These are phyloP conservation scores for Marasmius tenuissimus DNA, from an alignment of 1,284 basidiomycete genomes.

Conservation along the genomic window DNA sequence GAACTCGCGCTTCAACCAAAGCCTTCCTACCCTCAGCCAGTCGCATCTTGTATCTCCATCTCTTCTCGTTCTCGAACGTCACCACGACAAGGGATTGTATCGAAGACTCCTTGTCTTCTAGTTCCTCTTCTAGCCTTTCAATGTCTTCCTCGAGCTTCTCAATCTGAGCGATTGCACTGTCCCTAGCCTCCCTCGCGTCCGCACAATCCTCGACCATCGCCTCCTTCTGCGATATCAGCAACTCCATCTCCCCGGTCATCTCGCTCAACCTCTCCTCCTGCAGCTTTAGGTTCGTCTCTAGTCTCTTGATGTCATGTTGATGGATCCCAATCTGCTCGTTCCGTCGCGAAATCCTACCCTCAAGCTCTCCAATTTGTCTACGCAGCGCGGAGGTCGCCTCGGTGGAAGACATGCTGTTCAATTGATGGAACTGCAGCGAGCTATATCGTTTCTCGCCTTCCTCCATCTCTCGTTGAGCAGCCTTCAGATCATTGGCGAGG, in stretches of 20 bases:
- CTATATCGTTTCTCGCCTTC: slow-evolving; percentile 59
- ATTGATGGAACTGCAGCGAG: slow-evolving; percentile 60
- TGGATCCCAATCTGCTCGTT: slow-evolving; percentile 72
- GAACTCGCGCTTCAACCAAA: slow-evolving; percentile 1
- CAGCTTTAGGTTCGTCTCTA: slow-evolving; percentile 69
- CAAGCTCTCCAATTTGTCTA: slow-evolving; percentile 63
- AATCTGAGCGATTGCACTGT: slow-evolving; percentile 53
- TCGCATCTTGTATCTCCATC: slow-evolving; percentile 18
- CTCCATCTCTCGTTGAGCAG: slow-evolving; percentile 49
- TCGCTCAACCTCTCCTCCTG: slow-evolving; percentile 72
- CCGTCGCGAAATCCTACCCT: slow-evolving; percentile 55
- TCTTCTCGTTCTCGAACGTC: slow-evolving; percentile 31
- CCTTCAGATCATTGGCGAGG: slow-evolving; percentile 54
- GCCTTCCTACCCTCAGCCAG: slow-evolving; percentile 12
- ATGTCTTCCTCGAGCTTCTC: slow-evolving; percentile 58
- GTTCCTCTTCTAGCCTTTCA: slow-evolving; percentile 36
- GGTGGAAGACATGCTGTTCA: slow-evolving; percentile 56
- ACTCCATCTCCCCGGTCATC: slow-evolving; percentile 66
- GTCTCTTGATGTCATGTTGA: slow-evolving; percentile 70
- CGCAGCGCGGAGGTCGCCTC: slow-evolving; percentile 55
- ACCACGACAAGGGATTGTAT: slow-evolving; percentile 35
- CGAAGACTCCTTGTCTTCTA: slow-evolving; percentile 30
- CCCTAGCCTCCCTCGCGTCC: slow-evolving; percentile 66
- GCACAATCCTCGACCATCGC: slow-evolving; percentile 82
- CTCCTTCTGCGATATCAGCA: slow-evolving; percentile 59